Conservation (phyloP, 2,329 filamentous ascomycete genomes). For the Chaetomium strumarium region DNA sequence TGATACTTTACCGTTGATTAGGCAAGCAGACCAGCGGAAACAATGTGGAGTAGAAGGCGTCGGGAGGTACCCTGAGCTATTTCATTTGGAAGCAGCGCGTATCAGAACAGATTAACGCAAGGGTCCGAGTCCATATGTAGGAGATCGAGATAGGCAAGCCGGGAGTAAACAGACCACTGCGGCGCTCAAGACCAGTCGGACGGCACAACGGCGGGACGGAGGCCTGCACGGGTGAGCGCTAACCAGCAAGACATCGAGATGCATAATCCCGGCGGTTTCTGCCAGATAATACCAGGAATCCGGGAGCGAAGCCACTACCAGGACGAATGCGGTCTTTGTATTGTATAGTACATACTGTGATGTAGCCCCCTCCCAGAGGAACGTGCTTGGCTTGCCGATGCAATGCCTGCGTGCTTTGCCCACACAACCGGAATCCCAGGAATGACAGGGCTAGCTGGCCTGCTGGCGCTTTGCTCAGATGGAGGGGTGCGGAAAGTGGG, state of each 20-base stretch:
- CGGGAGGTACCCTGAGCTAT: slow-evolving; percentile 35
- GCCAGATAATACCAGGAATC: slow-evolving; percentile 16
- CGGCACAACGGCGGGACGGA: slow-evolving; percentile 7
- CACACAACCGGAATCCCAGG: slow-evolving; percentile 21
- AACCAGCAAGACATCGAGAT: slow-evolving; percentile 13
- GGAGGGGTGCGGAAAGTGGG: slow-evolving; percentile 15
- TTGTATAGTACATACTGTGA: not conserved
- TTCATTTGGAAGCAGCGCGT: slow-evolving; percentile 40
- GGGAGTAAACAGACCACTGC: slow-evolving; percentile 14
- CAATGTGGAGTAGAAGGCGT: slow-evolving; percentile 38
- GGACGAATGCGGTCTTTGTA: not conserved
- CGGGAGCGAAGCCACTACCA: not conserved
- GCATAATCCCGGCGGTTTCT: slow-evolving; percentile 4
- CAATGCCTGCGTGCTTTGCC: slow-evolving; percentile 14
- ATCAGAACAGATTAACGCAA: slow-evolving; percentile 40
- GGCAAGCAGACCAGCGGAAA: slow-evolving; percentile 38
- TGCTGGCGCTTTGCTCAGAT: slow-evolving; percentile 14
- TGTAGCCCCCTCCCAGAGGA: not conserved
- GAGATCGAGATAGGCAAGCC: slow-evolving; percentile 19
- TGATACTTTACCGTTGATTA: slow-evolving; percentile 25
- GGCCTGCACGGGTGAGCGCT: slow-evolving; percentile 8
- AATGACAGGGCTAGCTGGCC: slow-evolving; percentile 19
- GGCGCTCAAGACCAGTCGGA: slow-evolving; percentile 15
- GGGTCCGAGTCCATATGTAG: slow-evolving; percentile 30
- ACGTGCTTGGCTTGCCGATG: slow-evolving; percentile 2